Evolutionary conservation across 2,329 filamentous ascomycete genomes (phyloP), one percentile per base, ranked within the genome.

Genomic region (Beauveria varroae): DNA sequence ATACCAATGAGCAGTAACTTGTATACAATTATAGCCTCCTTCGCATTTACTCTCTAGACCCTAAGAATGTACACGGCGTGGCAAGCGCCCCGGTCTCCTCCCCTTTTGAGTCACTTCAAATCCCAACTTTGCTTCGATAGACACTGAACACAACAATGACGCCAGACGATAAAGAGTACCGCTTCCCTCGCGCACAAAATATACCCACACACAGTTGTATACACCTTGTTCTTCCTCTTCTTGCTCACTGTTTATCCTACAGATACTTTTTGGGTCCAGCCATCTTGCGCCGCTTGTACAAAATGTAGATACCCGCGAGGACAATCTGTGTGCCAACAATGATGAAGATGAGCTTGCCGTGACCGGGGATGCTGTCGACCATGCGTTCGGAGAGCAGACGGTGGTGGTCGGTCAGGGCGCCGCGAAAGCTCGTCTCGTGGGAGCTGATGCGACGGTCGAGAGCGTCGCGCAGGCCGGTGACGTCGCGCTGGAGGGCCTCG

Each of bases 231-330:
- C 20, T 14, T 22, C 20, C n/a, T 24, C 28, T 7, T 9, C 7
- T 28, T 16, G 22, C 5, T 41, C 12, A 7, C 28, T 37, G 14
- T 37, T 12, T 9, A 22, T 30, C 60, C 70, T 79, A 96, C 71
- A 96, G 77, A 74, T 92, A 97, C 78, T 97, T 97, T 82, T 96
- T 96, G n/a, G 91, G 91, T 73, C 86, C 85, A 65, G 81, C 86
- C 44, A 84, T 81, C 75, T 88, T 85, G 70, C 88, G 86, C 68
- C 86, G 83, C 82, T 96, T 96, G 76, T 96, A 96, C 63, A 87
- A 71, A 43, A 91, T 73, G 71, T 93, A 96, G 1, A 80, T 83
- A 2, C 75, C 85, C 0, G 85, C 84, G 37, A 96, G 78, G 66
- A 91, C 71, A 54, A 90, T 70, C 75, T 97, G 92, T 65, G 90